phyloP scores from a whole-genome alignment of 805 yeast genomes.

The Geotrichum ghanense region DNA sequence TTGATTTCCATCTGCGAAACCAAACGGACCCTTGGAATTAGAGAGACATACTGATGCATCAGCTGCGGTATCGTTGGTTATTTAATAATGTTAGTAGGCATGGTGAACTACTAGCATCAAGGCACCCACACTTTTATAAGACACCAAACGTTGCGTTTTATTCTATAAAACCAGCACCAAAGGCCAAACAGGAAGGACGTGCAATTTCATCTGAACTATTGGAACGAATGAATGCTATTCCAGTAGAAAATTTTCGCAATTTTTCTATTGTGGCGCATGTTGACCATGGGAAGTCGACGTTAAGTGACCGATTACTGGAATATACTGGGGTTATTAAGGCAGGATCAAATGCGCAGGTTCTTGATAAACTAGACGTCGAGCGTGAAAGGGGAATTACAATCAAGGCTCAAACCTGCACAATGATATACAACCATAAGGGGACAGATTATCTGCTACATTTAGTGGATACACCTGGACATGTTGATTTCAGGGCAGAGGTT shows the following conservation, averaged over 20 bases:
- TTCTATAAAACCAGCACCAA: not conserved
- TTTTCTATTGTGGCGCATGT: slow-evolving; percentile 96
- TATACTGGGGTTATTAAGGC: slow-evolving; percentile 79
- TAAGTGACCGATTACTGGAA: slow-evolving; percentile 80
- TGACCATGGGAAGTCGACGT: slow-evolving; percentile 68
- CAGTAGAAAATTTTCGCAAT: slow-evolving; percentile 72
- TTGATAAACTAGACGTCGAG: slow-evolving; percentile 89
- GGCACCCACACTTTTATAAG: too few species aligned
- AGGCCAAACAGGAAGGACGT: not conserved
- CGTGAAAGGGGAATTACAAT: slow-evolving; percentile 94
- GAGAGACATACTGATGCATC: too few species aligned
- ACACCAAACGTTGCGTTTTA: too few species aligned
- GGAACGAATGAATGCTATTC: slow-evolving; percentile 62
- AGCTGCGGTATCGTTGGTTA: not conserved
- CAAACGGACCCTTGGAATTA: too few species aligned
- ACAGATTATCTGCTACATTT: slow-evolving; percentile 76
- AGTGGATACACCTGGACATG: slow-evolving; percentile 98
- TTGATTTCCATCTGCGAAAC: too few species aligned
- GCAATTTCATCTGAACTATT: slow-evolving; percentile 25
- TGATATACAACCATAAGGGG: slow-evolving; percentile 62
- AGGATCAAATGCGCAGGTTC: slow-evolving; percentile 61
- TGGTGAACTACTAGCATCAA: too few species aligned
- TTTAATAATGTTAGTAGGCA: not conserved
- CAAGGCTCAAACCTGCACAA: slow-evolving; percentile 92
- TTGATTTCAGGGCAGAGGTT: slow-evolving; percentile 90